Percentiles rank a stretch among this genome's conserved stretches.
Conservation (phyloP, 495 filamentous ascomycete species). For the Podospora fimiseda region DNA sequence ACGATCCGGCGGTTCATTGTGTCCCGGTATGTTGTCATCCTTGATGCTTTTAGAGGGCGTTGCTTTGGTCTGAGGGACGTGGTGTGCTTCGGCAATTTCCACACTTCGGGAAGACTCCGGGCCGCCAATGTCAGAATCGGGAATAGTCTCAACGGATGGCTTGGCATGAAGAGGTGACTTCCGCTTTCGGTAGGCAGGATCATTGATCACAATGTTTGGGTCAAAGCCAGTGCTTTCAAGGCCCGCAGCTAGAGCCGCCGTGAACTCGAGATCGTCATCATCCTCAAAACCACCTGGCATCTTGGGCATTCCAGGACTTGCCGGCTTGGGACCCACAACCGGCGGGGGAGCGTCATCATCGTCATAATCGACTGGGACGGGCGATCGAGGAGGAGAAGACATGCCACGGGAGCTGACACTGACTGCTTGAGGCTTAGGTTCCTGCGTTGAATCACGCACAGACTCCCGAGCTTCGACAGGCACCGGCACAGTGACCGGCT, state of each 20-base stretch:
- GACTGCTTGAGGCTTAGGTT: neutral
- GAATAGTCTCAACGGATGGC: constrained; percentile 40
- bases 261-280: constrained; percentile 64
- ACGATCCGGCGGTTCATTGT: constrained; percentile 30
- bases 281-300: constrained; percentile 48
- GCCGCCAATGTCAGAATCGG: no score
- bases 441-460: neutral
- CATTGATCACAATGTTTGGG: constrained; percentile 61
- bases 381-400: constrained; percentile 3
- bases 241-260: constrained; percentile 63
- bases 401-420: constrained; percentile 1
- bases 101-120: no score
- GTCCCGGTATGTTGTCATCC: constrained; percentile 24
- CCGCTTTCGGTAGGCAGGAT: constrained; percentile 55
- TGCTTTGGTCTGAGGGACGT: constrained; percentile 24
- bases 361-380: constrained; percentile 12
- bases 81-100: no score
- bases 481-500: neutral
- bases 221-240: constrained; percentile 63
- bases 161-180: constrained; percentile 54
- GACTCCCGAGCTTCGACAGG: neutral
- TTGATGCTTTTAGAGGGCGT: constrained; percentile 25
- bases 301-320: constrained; percentile 26
- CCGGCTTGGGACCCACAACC: constrained; percentile 31
- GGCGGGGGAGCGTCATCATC: constrained; percentile 21